phyloP scores from a whole-genome alignment of 2,329 filamentous ascomycete genomes.

The Ceratocystis alfenasii region DNA sequence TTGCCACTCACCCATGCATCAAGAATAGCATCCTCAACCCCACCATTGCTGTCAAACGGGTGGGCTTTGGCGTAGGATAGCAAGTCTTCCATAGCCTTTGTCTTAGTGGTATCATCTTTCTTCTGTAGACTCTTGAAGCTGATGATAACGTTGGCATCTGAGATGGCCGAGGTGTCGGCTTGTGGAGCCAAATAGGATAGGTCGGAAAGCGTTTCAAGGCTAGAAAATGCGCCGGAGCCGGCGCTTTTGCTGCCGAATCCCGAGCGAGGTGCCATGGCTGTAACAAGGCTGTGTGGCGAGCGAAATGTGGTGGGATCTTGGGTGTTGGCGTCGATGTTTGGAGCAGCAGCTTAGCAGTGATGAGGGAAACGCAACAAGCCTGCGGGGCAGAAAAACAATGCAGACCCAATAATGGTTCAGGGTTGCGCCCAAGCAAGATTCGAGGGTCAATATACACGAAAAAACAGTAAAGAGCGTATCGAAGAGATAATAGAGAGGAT shows the following conservation, averaged over 20 bases:
- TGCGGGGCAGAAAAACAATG: conserved; percentile 7
- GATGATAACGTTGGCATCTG: conserved; percentile 70
- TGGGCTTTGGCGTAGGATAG: conserved; percentile 48
- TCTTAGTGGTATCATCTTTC: conserved; percentile 84
- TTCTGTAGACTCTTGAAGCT: conserved; percentile 88
- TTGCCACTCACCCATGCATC: conserved; percentile 63
- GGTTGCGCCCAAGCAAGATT: background rate
- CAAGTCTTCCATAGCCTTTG: conserved; percentile 80
- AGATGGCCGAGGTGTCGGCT: conserved; percentile 64
- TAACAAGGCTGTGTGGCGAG: background rate
- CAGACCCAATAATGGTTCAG: background rate
- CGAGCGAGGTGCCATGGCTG: conserved; percentile 7
- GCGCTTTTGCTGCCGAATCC: conserved; percentile 15
- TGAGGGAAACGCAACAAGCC: background rate
- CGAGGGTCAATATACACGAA: background rate
- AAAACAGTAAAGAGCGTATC: background rate
- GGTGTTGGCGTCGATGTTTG: background rate
- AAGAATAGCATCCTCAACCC: conserved; percentile 68
- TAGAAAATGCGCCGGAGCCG: conserved; percentile 11
- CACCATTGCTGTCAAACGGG: conserved; percentile 43
- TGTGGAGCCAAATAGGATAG: conserved; percentile 82
- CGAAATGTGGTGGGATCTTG: background rate
- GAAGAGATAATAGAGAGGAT: background rate
- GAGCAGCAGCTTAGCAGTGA: background rate
- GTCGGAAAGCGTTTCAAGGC: conserved; percentile 26